phyloP scores from a whole-genome alignment of 192 early-diverging fungal genomes.

The Lunasporangiospora selenospora region DNA sequence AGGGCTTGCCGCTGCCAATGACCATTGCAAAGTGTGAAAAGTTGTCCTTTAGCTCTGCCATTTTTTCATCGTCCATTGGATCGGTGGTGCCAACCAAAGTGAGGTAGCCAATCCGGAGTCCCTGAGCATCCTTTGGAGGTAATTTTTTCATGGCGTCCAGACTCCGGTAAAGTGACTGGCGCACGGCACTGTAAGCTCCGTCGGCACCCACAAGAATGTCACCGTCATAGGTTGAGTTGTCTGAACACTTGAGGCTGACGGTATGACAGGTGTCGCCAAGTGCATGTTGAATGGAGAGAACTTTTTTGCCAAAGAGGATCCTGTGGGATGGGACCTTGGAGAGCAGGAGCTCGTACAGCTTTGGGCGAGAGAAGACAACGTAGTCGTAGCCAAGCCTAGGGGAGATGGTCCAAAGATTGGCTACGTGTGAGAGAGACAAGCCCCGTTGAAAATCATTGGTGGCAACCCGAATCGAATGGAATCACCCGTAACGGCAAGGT shows the following conservation, averaged over 20 bases:
- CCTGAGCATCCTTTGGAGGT: conserved; percentile 3
- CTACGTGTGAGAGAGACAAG: not conserved
- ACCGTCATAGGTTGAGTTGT: conserved; percentile 13
- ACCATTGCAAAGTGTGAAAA: conserved; percentile 10
- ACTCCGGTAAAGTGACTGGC: conserved; percentile 11
- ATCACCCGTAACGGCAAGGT: too few relatives aligned
- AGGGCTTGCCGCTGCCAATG: conserved; percentile 15
- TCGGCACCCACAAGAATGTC: conserved; percentile 37
- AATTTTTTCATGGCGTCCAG: not conserved
- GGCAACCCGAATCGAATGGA: too few relatives aligned
- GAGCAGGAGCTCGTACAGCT: conserved; percentile 18
- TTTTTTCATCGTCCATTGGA: conserved; percentile 5
- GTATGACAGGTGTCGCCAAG: conserved; percentile 1
- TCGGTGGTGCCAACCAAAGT: conserved; percentile 25
- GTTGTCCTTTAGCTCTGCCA: conserved; percentile 10
- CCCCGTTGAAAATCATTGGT: too few relatives aligned
- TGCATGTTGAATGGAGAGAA: conserved; percentile 11
- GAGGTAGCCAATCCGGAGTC: conserved; percentile 9
- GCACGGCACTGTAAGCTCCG: conserved; percentile 13
- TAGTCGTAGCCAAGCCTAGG: conserved; percentile 9
- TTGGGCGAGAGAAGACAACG: conserved; percentile 24
- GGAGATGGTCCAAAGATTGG: not conserved
- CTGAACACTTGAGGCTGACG: conserved; percentile 18
- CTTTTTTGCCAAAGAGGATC: conserved; percentile 14
- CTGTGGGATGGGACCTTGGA: not conserved